Percentiles rank a stretch among this genome's conserved stretches.
Evolutionary conservation across 345 rosid species (phyloP).

Genomic region (Mallotus nudiflorus): DNA sequence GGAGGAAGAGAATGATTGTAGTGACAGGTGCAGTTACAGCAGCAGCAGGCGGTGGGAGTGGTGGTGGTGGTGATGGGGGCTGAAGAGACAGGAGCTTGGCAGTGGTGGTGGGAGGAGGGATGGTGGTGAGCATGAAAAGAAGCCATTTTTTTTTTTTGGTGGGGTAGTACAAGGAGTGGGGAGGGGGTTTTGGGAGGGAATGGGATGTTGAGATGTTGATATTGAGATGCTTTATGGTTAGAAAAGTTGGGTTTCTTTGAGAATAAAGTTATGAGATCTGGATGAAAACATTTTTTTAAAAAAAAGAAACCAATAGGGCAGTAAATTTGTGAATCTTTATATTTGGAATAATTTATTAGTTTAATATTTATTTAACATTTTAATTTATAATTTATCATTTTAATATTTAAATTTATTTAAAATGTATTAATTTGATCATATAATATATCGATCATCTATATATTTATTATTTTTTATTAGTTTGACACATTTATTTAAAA

Average conservation of each 20-base stretch:
- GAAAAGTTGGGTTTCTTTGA: neutral
- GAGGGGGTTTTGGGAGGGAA: slow-evolving; percentile 1
- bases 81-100: slow-evolving; percentile 3
- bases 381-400: too few species aligned
- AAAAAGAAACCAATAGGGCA: too few species aligned
- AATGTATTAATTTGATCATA: too few species aligned
- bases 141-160: slow-evolving; percentile 43
- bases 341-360: too few species aligned
- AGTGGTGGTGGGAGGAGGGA: slow-evolving; percentile 30
- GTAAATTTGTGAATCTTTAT: too few species aligned
- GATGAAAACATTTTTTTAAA: too few species aligned
- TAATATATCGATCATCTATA: too few species aligned
- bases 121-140: slow-evolving; percentile 23
- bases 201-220: slow-evolving; percentile 3
- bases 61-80: slow-evolving; percentile 4
- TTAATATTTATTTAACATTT: too few species aligned
- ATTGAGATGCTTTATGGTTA: neutral
- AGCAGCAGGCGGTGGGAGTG: slow-evolving; percentile 26
- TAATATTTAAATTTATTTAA: too few species aligned
- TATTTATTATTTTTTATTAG: too few species aligned
- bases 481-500: too few species aligned
- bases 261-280: neutral
- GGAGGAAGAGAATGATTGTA: slow-evolving; percentile 24
- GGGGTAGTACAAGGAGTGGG: slow-evolving; percentile 2
- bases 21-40: slow-evolving; percentile 31